Percentiles rank a stretch among this genome's conserved stretches.
These are phyloP conservation scores for Candida sonorensis DNA, from an alignment of 805 yeast species.

Conservation along the genomic window DNA sequence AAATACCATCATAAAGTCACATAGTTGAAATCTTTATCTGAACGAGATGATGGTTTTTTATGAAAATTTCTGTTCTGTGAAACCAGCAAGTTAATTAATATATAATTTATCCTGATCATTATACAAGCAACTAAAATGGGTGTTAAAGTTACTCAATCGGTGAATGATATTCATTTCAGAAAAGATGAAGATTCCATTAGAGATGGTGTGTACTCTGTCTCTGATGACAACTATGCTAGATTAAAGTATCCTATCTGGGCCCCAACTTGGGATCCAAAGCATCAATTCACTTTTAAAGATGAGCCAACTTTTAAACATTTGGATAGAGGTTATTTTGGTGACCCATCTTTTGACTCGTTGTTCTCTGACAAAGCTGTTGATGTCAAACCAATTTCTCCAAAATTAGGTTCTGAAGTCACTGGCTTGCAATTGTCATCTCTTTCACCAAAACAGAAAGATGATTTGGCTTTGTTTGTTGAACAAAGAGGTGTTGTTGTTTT, in stretches of 20 bases:
- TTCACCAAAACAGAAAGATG: slow-evolving; percentile 52
- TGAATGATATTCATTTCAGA: slow-evolving; percentile 32
- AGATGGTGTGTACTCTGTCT: slow-evolving; percentile 40
- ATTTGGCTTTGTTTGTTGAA: slow-evolving; percentile 59
- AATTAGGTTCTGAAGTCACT: slow-evolving; percentile 55
- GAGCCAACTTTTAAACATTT: slow-evolving; percentile 43
- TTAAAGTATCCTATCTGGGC: slow-evolving; percentile 45
- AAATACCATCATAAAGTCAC: no score
- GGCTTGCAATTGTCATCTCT: slow-evolving; percentile 56
- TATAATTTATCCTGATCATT: no score
- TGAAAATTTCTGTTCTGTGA: no score
- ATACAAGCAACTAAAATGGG: neutral
- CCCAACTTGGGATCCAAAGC: slow-evolving; percentile 63
- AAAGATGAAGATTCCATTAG: slow-evolving; percentile 41
- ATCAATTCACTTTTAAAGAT: slow-evolving; percentile 29
- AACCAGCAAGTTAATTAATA: no score
- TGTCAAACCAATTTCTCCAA: slow-evolving; percentile 49
- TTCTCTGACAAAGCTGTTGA: slow-evolving; percentile 26
- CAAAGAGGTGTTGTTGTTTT: slow-evolving; percentile 63
- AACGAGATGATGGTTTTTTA: no score
- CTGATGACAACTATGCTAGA: slow-evolving; percentile 29
- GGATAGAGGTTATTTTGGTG: slow-evolving; percentile 60
- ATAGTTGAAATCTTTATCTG: no score
- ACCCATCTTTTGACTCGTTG: slow-evolving; percentile 42
- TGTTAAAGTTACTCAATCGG: neutral